Evolutionary conservation across 208 protist species (phyloP).

Genomic region (Leptomonas pyrrhocoris): DNA sequence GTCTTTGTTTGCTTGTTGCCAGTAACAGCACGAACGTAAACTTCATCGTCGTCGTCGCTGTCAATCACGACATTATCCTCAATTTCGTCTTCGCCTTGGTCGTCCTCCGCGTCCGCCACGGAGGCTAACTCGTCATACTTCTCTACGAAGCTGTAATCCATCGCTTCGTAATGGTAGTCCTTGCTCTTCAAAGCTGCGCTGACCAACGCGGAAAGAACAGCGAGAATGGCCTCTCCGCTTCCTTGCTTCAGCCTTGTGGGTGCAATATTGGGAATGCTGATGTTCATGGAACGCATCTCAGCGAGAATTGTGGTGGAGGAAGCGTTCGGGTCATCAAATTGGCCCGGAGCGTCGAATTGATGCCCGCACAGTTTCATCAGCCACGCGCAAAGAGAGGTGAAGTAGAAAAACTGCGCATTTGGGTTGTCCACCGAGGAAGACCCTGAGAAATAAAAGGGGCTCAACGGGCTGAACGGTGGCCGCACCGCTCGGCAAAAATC

Average conservation of each 20-base stretch:
- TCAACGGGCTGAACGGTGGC: constrained; percentile 85
- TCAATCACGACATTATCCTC: constrained; percentile 89
- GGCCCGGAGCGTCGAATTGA: constrained; percentile 70
- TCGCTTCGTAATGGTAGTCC: constrained; percentile 60
- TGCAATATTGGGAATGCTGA: constrained; percentile 74
- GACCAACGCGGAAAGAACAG: constrained; percentile 68
- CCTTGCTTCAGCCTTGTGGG: constrained; percentile 87
- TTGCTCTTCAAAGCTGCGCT: constrained; percentile 72
- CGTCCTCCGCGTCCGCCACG: constrained; percentile 74
- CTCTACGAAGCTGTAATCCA: constrained; percentile 77
- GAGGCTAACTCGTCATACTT: constrained; percentile 84
- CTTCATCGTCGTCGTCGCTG: constrained; percentile 86
- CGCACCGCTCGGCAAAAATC: constrained; percentile 77
- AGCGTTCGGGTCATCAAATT: constrained; percentile 92
- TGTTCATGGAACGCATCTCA: constrained; percentile 74
- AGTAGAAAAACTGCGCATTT: constrained; percentile 91
- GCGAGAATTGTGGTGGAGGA: constrained; percentile 85
- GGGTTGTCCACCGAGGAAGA: constrained; percentile 86
- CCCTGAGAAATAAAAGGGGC: constrained; percentile 75
- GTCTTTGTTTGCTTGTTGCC: constrained; percentile 16
- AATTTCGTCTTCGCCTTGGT: constrained; percentile 56
- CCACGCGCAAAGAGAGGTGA: constrained; percentile 89
- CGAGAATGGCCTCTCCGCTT: constrained; percentile 81
- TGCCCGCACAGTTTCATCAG: constrained; percentile 83
- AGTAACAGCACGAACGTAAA: constrained; percentile 62